A percentile compares a stretch with the other conserved stretches of the same genome.
phyloP scores from a whole-genome alignment of 2,329 filamentous ascomycete genomes.

The Aspergillus novoparasiticus region DNA sequence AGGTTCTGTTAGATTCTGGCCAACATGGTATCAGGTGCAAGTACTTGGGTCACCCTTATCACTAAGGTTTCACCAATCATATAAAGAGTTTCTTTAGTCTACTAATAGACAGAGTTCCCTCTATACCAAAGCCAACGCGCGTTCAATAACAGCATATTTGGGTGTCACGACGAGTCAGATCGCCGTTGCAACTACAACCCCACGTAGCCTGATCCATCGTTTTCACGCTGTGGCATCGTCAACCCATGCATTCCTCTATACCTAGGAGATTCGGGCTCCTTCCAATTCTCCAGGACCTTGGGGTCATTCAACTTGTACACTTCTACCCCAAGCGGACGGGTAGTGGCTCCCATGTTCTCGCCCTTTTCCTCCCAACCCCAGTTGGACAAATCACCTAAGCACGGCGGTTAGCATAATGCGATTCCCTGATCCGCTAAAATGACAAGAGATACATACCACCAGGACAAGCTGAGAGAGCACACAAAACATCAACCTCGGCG shows the following conservation, averaged over 20 bases:
- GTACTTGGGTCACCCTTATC: neutral
- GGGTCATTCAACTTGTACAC: constrained; percentile 66
- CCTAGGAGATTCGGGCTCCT: constrained; percentile 57
- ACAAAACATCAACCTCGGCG: constrained; percentile 74
- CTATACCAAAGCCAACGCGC: neutral
- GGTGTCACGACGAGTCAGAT: neutral
- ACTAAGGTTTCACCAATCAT: neutral
- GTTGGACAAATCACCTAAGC: constrained; percentile 67
- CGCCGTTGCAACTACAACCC: constrained; percentile 22
- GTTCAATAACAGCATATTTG: neutral
- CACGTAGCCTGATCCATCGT: constrained; percentile 28
- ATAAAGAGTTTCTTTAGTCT: neutral
- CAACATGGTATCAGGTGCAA: neutral
- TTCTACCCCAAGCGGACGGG: constrained; percentile 74
- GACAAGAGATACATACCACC: constrained; percentile 52
- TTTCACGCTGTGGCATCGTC: constrained; percentile 46
- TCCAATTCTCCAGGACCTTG: constrained; percentile 63
- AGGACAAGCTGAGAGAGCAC: constrained; percentile 70
- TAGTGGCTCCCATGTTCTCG: constrained; percentile 64
- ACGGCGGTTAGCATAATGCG: constrained; percentile 17
- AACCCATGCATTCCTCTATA: constrained; percentile 71
- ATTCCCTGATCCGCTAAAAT: neutral
- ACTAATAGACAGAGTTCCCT: neutral
- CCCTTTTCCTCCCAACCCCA: constrained; percentile 73
- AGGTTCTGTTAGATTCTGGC: neutral